Base-by-base conservation (phyloP, 257 asterid species). In the Ligustrum vulgare region DNA sequence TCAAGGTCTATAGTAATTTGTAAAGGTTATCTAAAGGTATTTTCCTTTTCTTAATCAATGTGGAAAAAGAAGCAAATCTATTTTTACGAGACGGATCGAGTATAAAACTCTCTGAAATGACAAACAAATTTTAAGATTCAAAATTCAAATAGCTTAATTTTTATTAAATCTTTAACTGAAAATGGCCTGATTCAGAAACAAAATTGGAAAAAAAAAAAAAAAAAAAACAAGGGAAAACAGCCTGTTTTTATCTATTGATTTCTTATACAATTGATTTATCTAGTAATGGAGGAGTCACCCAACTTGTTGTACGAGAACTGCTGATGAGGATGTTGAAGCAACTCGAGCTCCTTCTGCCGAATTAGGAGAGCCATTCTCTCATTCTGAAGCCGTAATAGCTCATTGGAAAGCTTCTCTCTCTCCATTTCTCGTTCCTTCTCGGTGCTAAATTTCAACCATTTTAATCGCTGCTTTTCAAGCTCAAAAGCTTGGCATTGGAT, bases 381-480 rank as follows among this genome's bases (percentile, higher is more conserved):
- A 70, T 90, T 92, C 91, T 90, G 97, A 79, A 92, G 35, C 72
- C 72, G 84, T 73, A 80, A 41, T 41, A 86, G 39, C 64, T 92
- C 95, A 15, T 89, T 92, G 18, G 60, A 31, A 2, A 90, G 93
- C 87, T 87, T 94, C 58, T 94, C 93, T 60, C 83, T 88, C 79
- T 92, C 95, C 95, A 94, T 90, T 62, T 92, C 97, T 72, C 97
- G 85, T 77, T 90, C 97, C 82, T 94, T 94, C 78, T 90, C 88
- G 70, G 85, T 64, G 28, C 94, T 88, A 75, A 83, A 92, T 77
- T 86, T 94, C 70, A 83, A 43, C 97, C 98, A 94, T 41, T 90
- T 92, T 75, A 94, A 34, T 32, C 93, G 74, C 82, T 89, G 96
- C 80, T 86, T 92, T 78, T 89, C 94, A 5, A 90, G 87, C 79